phyloP scores from a whole-genome alignment of 2,329 filamentous ascomycete genomes.

The Polytolypa hystricis region DNA sequence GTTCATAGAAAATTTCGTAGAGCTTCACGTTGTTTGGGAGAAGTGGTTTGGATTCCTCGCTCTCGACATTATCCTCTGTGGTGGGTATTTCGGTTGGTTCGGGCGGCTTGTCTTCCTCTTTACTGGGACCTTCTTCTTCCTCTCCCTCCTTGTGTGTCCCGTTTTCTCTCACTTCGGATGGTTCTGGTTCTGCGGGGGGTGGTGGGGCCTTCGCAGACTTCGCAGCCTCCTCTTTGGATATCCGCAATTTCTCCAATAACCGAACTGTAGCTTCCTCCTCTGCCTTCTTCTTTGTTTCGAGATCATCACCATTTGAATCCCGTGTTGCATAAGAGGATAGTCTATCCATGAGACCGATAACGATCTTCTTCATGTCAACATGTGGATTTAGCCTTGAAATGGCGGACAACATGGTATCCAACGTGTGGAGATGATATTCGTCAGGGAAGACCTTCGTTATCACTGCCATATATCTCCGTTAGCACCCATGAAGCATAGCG shows the following conservation, averaged over 20 bases:
- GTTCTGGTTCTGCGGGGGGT: conserved; percentile 18
- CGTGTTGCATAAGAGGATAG: conserved; percentile 89
- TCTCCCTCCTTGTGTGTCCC: conserved; percentile 15
- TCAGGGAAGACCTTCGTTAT: conserved; percentile 98
- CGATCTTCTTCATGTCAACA: conserved; percentile 95
- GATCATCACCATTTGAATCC: conserved; percentile 61
- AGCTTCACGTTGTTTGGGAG: conserved; percentile 61
- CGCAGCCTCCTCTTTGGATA: conserved; percentile 34
- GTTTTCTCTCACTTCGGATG: conserved; percentile 23
- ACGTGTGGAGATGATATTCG: conserved; percentile 92
- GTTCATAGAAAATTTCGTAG: conserved; percentile 94
- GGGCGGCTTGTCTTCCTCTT: conserved; percentile 17
- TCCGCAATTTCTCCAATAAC: conserved; percentile 64
- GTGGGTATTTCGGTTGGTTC: conserved; percentile 16
- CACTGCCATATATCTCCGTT: conserved; percentile 42
- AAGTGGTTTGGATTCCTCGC: conserved; percentile 27
- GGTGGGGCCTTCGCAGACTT: conserved; percentile 19
- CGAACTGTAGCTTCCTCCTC: conserved; percentile 75
- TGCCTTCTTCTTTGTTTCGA: conserved; percentile 62
- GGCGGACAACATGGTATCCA: conserved; percentile 88
- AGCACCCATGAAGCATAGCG: conserved; percentile 9
- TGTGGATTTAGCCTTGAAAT: conserved; percentile 89
- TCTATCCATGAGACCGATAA: conserved; percentile 95
- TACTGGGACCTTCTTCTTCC: background rate
- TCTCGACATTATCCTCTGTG: conserved; percentile 24